Percentiles rank a stretch among this genome's conserved stretches.
Conservation (phyloP, 192 early-diverging fungal genomes). For the Irineochytrium annulatum region DNA sequence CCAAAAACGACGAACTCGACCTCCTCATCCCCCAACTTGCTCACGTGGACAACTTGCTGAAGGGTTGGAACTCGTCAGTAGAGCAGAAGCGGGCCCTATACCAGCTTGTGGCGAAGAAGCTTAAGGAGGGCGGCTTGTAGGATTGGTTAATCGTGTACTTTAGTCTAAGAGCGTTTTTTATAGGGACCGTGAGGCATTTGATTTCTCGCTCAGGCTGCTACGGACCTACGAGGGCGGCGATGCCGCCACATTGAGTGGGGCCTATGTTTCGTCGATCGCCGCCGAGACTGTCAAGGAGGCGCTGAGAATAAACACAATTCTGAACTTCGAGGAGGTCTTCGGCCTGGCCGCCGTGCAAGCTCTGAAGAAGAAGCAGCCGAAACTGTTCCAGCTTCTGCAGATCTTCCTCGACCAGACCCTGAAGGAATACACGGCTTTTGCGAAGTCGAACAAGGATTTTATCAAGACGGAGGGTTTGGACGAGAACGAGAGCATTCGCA, state of each 20-base stretch:
- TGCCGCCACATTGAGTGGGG: slow-evolving; percentile 31
- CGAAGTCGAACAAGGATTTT: slow-evolving; percentile 46
- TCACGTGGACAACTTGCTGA: slow-evolving; percentile 60
- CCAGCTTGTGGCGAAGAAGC: slow-evolving; percentile 56
- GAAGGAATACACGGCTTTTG: slow-evolving; percentile 59
- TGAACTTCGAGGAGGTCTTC: slow-evolving; percentile 74
- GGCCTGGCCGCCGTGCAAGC: slow-evolving; percentile 60
- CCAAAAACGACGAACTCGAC: slow-evolving; percentile 64
- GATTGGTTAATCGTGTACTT: slow-evolving; percentile 1
- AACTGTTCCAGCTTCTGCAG: slow-evolving; percentile 66
- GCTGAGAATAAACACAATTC: slow-evolving; percentile 61
- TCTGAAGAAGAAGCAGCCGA: slow-evolving; percentile 36
- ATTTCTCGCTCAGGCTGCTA: slow-evolving; percentile 66
- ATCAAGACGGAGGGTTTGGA: slow-evolving; percentile 51
- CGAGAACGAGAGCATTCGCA: slow-evolving; percentile 58
- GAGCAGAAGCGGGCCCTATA: slow-evolving; percentile 60
- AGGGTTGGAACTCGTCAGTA: slow-evolving; percentile 62
- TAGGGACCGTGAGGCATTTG: not conserved
- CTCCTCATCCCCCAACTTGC: slow-evolving; percentile 59
- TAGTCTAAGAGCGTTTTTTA: slow-evolving; percentile 28
- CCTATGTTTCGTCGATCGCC: slow-evolving; percentile 56
- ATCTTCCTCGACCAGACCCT: slow-evolving; percentile 66
- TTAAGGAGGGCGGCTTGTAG: slow-evolving; percentile 52
- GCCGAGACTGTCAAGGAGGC: slow-evolving; percentile 63
- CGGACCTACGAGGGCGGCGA: slow-evolving; percentile 47